Conservation (phyloP, 208 protist genomes). For the Porcisia deanei region DNA sequence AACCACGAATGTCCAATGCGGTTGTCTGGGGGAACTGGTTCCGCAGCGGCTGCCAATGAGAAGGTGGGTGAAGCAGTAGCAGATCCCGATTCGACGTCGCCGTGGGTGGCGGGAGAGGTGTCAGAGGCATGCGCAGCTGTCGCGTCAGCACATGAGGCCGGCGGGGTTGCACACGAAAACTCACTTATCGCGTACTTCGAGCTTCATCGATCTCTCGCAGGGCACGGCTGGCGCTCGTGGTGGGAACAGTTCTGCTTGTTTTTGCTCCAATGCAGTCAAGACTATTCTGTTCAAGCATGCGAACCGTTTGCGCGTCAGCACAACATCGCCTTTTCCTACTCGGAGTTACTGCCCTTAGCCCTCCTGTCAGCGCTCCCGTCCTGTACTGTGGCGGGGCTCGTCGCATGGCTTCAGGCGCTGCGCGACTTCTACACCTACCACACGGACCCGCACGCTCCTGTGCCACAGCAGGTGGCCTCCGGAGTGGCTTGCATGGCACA, state of each 20-base stretch:
- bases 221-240: conserved; percentile 65
- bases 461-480: conserved; percentile 63
- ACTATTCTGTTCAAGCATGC: conserved; percentile 62
- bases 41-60: neutral
- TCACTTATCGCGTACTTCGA: conserved; percentile 40
- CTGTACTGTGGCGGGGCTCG: conserved; percentile 38
- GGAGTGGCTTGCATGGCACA: conserved; percentile 71
- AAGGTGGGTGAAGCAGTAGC: neutral
- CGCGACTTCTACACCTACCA: conserved; percentile 56
- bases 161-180: conserved; percentile 24
- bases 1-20: neutral
- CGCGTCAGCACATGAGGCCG: conserved; percentile 14
- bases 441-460: conserved; percentile 25
- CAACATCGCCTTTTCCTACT: conserved; percentile 64
- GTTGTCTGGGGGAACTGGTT: no score
- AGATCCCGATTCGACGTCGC: neutral
- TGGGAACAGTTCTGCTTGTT: conserved; percentile 66
- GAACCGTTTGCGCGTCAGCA: conserved; percentile 57
- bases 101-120: conserved; percentile 2
- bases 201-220: conserved; percentile 43
- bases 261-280: conserved; percentile 56
- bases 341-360: conserved; percentile 69
- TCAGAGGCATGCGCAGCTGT: neutral
- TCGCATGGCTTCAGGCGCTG: conserved; percentile 60
- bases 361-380: conserved; percentile 67